Percentiles rank a stretch among this genome's conserved stretches.
Conservation (phyloP, 768 basidiomycete species). For the Amanita subjunquillea region DNA sequence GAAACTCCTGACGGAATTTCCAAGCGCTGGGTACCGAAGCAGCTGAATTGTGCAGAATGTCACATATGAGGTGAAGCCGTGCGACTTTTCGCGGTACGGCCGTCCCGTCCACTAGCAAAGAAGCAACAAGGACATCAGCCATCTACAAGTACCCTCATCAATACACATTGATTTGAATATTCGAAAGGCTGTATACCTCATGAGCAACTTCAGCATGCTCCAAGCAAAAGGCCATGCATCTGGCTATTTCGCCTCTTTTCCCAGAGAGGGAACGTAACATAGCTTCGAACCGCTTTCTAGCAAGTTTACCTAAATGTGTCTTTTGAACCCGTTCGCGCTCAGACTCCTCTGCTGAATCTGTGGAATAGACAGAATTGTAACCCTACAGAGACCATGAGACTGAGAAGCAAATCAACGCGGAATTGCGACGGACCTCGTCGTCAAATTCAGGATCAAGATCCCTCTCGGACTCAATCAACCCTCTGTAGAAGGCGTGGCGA, state of each 20-base stretch:
- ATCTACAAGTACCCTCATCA: constrained; percentile 38
- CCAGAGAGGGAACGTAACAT: constrained; percentile 85
- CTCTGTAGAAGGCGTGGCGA: constrained; percentile 59
- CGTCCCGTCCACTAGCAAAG: constrained; percentile 82
- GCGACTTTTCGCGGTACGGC: constrained; percentile 97
- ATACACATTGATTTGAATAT: neutral
- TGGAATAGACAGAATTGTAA: constrained; percentile 81
- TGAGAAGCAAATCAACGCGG: neutral
- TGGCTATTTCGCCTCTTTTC: constrained; percentile 80
- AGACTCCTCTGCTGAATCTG: constrained; percentile 90
- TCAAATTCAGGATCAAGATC: constrained; percentile 62
- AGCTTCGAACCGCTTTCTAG: constrained; percentile 78
- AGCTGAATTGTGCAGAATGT: constrained; percentile 96
- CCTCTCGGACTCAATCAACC: constrained; percentile 50
- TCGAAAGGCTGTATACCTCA: constrained; percentile 44
- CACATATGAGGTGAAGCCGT: constrained; percentile 90
- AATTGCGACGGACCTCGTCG: constrained; percentile 51
- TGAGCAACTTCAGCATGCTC: constrained; percentile 94
- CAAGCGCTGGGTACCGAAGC: constrained; percentile 92
- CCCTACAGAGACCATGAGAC: constrained; percentile 36
- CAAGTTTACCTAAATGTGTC: constrained; percentile 66
- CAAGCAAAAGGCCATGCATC: constrained; percentile 95
- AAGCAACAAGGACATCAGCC: constrained; percentile 82
- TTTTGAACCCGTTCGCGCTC: constrained; percentile 79
- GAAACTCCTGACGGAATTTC: constrained; percentile 95